Conservation (phyloP, 192 early-diverging fungal species). For the Allomyces macrogynus region DNA sequence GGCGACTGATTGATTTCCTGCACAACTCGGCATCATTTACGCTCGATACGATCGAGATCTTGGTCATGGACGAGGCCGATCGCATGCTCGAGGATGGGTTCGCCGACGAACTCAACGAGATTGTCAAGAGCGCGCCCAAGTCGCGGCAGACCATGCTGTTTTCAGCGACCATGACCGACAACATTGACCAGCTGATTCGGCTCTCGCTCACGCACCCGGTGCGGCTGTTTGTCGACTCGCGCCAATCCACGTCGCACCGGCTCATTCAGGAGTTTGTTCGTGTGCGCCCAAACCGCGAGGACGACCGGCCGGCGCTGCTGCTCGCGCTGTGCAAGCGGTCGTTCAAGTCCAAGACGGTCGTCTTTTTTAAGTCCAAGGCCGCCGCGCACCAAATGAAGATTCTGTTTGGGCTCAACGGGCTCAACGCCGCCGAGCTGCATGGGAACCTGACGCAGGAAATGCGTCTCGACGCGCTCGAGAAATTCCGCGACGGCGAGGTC, state of each 20-base stretch:
- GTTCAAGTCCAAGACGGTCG: conserved; percentile 55
- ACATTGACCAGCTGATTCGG: conserved; percentile 83
- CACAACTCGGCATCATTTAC: conserved; percentile 77
- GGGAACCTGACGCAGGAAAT: conserved; percentile 84
- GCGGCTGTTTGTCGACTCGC: conserved; percentile 67
- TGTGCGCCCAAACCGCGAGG: conserved; percentile 66
- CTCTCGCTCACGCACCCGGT: conserved; percentile 80
- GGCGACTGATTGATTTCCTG: conserved; percentile 93
- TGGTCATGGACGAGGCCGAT: conserved; percentile 99
- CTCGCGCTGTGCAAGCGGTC: conserved; percentile 62
- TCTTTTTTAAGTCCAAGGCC: conserved; percentile 88
- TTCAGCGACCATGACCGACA: conserved; percentile 99
- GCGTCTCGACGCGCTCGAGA: conserved; percentile 72
- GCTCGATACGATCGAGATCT: conserved; percentile 75
- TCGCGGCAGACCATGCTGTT: conserved; percentile 95
- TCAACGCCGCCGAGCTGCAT: conserved; percentile 81
- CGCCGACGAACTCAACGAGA: conserved; percentile 82
- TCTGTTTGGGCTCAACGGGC: conserved; percentile 70
- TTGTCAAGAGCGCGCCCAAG: conserved; percentile 69
- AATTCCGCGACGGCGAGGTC: conserved; percentile 64
- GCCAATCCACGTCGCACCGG: conserved; percentile 47
- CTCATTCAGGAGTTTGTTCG: conserved; percentile 95
- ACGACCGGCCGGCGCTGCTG: conserved; percentile 67
- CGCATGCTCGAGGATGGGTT: conserved; percentile 97
- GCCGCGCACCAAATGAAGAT: conserved; percentile 98